These are phyloP conservation scores for Xylariales sp. DNA, from an alignment of 2,329 filamentous ascomycete genomes.

Conservation along the genomic window DNA sequence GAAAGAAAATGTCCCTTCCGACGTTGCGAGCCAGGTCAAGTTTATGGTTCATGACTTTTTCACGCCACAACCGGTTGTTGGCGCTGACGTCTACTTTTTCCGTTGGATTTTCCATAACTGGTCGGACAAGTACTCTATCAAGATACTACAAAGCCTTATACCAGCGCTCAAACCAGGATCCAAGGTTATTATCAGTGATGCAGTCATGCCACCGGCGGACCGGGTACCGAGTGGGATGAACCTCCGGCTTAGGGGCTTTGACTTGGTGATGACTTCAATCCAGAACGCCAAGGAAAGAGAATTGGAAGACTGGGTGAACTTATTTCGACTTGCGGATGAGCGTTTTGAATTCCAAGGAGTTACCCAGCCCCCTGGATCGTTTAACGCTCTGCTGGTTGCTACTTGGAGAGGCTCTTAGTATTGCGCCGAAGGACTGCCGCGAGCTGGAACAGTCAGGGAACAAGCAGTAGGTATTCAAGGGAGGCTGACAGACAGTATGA, in stretches of 20 bases:
- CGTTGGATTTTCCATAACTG: constrained; percentile 39
- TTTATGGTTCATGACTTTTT: constrained; percentile 58
- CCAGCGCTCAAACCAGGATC: constrained; percentile 43
- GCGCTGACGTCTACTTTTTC: constrained; percentile 35
- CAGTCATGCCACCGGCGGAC: too few relatives aligned
- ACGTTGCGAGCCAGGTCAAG: constrained; percentile 34
- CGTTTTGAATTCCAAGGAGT: constrained; percentile 30
- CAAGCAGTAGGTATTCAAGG: too few relatives aligned
- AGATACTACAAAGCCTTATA: constrained; percentile 29
- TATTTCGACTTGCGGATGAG: constrained; percentile 18
- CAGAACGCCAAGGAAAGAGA: constrained; percentile 30
- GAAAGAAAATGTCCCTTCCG: neutral
- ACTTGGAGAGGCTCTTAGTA: too few relatives aligned
- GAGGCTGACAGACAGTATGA: too few relatives aligned
- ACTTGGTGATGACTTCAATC: constrained; percentile 24
- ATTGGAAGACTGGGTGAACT: constrained; percentile 24
- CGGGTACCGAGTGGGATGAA: neutral
- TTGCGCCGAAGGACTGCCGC: too few relatives aligned
- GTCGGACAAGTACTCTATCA: constrained; percentile 34
- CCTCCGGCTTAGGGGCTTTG: constrained; percentile 10
- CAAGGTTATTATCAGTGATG: constrained; percentile 47
- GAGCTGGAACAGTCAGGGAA: too few relatives aligned
- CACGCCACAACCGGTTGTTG: constrained; percentile 53
- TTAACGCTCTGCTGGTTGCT: too few relatives aligned
- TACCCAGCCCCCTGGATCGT: constrained; percentile 23